These are phyloP conservation scores for Phaeosphaeria sp. DNA, from an alignment of 2,329 filamentous ascomycete species.

Conservation along the genomic window DNA sequence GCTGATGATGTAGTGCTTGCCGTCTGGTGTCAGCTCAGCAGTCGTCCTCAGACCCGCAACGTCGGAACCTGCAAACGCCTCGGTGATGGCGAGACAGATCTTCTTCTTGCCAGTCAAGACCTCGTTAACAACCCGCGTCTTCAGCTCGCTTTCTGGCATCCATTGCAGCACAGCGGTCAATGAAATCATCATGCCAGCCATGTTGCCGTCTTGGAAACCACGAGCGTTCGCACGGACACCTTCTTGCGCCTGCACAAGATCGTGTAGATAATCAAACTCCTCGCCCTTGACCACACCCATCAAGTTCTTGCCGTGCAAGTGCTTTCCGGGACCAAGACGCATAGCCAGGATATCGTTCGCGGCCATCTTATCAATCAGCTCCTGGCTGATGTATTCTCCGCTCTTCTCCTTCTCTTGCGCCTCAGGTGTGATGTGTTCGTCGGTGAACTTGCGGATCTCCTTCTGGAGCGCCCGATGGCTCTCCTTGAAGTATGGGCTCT, in stretches of 20 bases:
- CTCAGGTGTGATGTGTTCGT: constrained; percentile 74
- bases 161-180: constrained; percentile 82
- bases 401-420: constrained; percentile 77
- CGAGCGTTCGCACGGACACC: constrained; percentile 72
- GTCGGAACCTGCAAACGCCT: constrained; percentile 85
- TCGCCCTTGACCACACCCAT: constrained; percentile 75
- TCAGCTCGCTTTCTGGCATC: constrained; percentile 71
- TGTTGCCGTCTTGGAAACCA: constrained; percentile 86
- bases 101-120: constrained; percentile 84
- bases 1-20: constrained; percentile 66
- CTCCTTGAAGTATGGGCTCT: constrained; percentile 81
- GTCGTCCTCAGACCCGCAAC: constrained; percentile 82
- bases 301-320: constrained; percentile 74
- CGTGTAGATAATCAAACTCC: constrained; percentile 88
- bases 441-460: constrained; percentile 75
- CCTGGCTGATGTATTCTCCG: constrained; percentile 72
- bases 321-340: constrained; percentile 82
- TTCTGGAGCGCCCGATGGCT: constrained; percentile 73
- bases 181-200: constrained; percentile 85
- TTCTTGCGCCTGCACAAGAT: constrained; percentile 79
- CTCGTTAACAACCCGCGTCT: constrained; percentile 72
- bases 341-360: constrained; percentile 77
- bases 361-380: constrained; percentile 81
- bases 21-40: constrained; percentile 56
- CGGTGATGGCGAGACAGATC: constrained; percentile 86